phyloP scores from a whole-genome alignment of 768 basidiomycete species.

The Suillus spraguei region DNA sequence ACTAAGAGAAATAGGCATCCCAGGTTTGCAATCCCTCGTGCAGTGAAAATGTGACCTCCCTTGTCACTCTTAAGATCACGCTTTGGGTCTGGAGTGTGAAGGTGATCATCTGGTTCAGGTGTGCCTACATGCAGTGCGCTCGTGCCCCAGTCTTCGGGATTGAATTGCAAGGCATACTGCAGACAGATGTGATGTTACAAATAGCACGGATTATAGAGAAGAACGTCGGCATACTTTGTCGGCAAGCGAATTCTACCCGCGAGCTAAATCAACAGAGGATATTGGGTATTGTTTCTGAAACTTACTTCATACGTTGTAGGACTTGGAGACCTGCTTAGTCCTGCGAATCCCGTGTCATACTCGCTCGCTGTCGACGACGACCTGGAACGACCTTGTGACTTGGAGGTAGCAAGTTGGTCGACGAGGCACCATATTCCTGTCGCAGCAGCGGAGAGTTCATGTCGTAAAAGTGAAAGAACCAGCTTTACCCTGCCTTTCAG shows the following conservation, averaged over 20 bases:
- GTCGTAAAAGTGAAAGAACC: slow-evolving; percentile 9
- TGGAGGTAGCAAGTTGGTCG: slow-evolving; percentile 27
- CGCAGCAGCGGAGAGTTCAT: slow-evolving; percentile 30
- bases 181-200: not conserved
- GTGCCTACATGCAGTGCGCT: slow-evolving; percentile 42
- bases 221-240: slow-evolving; percentile 23
- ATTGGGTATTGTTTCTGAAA: not conserved
- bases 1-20: slow-evolving; percentile 66
- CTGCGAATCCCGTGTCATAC: slow-evolving; percentile 19
- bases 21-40: slow-evolving; percentile 65
- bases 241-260: slow-evolving; percentile 29
- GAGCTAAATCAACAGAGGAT: not conserved
- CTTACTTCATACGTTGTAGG: slow-evolving; percentile 32
- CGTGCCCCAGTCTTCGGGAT: slow-evolving; percentile 54
- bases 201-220: not conserved
- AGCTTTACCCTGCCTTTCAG: slow-evolving; percentile 5
- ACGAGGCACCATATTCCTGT: slow-evolving; percentile 30
- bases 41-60: slow-evolving; percentile 61
- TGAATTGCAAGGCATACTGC: slow-evolving; percentile 42
- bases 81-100: slow-evolving; percentile 65
- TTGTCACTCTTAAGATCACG: slow-evolving; percentile 55
- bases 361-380: slow-evolving; percentile 24
- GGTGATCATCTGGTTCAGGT: slow-evolving; percentile 62
- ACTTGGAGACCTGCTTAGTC: slow-evolving; percentile 26
- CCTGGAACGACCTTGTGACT: slow-evolving; percentile 18